Base-by-base conservation (phyloP, 768 basidiomycete species). In the Dictyophora rubrovolvata region DNA sequence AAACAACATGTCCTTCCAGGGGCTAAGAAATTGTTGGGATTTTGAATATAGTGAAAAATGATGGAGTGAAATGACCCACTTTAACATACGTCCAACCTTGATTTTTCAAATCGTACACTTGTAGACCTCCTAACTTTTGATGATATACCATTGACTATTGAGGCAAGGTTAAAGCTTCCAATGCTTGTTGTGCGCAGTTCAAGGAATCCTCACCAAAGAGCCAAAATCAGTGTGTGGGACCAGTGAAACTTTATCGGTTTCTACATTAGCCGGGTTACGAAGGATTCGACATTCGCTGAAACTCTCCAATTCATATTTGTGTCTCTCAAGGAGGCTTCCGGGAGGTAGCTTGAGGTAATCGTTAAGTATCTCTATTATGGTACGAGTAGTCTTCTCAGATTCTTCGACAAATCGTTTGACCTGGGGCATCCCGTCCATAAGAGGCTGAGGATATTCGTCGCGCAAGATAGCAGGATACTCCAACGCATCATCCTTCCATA, bases 81-180 rank as follows among this genome's bases (percentile, higher is more conserved):
- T 78, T 80, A 63, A 87, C 73, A 62, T 86, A 87, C 65, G 80
- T 79, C 86, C 86, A 88, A 18, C 76, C 68, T 21, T 82, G 78
- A 5, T 75, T 66, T 16, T 81, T 83, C 0, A 84, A 85, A 0
- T 78, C 77, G 50, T 86, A 72, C 0, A 87, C 85, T 61, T 87
- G 86, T 3, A 88, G 71, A 0, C 86, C 86, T 2, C 86, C 86
- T 0, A 87, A 76, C 1, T 75, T 77, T 65, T 87, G 87, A 64
- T 86, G 83, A 47, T 55, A 54, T 58, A 88, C 70, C 72, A 87
- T 81, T 0, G 83, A 82, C 80, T 84, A 60, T 9, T 5, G 18
- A 57, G 20, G 17, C 48, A 23, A 37, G 28, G 28, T 48, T 6
- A 48, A 46, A 16, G 11, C 4, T 7, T 36, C 17, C 28, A 5